Conservation (phyloP, 139 green algal genomes). For the Closterium sp. region DNA sequence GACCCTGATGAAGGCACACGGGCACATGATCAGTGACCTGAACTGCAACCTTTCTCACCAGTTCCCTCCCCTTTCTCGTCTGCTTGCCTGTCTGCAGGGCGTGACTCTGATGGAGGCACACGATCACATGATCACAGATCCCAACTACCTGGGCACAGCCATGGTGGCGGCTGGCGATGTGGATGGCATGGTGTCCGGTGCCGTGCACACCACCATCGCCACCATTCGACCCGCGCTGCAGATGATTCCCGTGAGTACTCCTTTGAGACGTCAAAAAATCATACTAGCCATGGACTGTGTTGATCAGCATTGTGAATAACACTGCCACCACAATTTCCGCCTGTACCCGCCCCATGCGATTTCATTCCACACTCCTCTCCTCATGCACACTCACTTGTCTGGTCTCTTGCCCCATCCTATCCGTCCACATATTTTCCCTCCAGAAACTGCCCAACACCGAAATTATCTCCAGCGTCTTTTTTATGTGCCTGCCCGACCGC, state of each 20-base stretch:
- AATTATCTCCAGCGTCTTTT: conserved; percentile 81
- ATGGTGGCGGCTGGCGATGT: conserved; percentile 76
- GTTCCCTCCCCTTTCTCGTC: not conserved
- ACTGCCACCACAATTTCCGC: no score
- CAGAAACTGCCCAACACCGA: conserved; percentile 30
- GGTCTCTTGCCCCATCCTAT: no score
- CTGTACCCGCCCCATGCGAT: no score
- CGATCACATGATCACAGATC: conserved; percentile 61
- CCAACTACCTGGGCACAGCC: conserved; percentile 75
- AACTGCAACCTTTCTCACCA: not conserved
- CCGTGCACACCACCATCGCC: conserved; percentile 82
- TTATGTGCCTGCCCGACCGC: conserved; percentile 89
- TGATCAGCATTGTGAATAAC: not conserved
- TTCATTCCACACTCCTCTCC: no score
- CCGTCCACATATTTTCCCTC: no score
- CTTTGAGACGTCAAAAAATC: not conserved
- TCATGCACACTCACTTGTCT: no score
- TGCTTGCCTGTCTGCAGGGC: conserved; percentile 60
- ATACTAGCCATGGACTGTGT: not conserved
- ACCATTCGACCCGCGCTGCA: conserved; percentile 87
- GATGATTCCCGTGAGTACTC: conserved; percentile 56
- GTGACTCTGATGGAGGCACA: conserved; percentile 65
- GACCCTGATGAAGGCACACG: not conserved
- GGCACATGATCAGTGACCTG: not conserved
- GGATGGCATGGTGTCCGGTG: conserved; percentile 86